Evolutionary conservation across 495 filamentous ascomycete genomes (phyloP), one percentile per base, ranked within the genome.

Genomic region (Aspergillus kassunensis): DNA sequence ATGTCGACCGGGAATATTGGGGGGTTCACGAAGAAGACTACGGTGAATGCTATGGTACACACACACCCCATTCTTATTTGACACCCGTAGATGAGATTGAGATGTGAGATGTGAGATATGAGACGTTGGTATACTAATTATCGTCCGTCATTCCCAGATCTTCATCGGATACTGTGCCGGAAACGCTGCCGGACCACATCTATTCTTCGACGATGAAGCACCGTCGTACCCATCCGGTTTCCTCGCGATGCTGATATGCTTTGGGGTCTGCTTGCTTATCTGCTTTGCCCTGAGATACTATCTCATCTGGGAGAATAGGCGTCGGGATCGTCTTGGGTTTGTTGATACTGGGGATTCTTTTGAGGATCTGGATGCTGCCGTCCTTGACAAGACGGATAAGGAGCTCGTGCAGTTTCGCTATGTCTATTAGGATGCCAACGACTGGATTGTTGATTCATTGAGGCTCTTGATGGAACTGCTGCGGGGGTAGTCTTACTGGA

Each of bases 81-180:
- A n/a, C n/a, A n/a, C n/a, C n/a, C n/a, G n/a, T n/a, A n/a, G n/a
- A n/a, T n/a, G n/a, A n/a, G n/a, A n/a, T n/a, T n/a, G n/a, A n/a
- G n/a, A n/a, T n/a, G n/a, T n/a, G n/a, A n/a, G n/a, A n/a, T n/a
- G n/a, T n/a, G n/a, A n/a, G n/a, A 36, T 4, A 5, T 36, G 5
- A 16, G n/a, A n/a, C 8, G 5, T 36, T 6, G 12, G 21, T 23
- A 24, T 18, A 20, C 29, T n/a, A n/a, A 53, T 23, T 16, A 18
- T 24, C n/a, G n/a, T n/a, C n/a, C n/a, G n/a, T n/a, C n/a, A n/a
- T 5, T 19, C 11, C 15, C 52, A 55, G 53, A 36, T 51, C 35
- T 63, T 63, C 27, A 48, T 63, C 18, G 57, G 37, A 7, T 60
- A 79, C 53, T 79, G 74, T 45, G 58, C 76, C 9, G 76, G 76